Base-by-base conservation (phyloP, 1,139 yeast species). In the Nakaseomyces uthaithaninus region DNA sequence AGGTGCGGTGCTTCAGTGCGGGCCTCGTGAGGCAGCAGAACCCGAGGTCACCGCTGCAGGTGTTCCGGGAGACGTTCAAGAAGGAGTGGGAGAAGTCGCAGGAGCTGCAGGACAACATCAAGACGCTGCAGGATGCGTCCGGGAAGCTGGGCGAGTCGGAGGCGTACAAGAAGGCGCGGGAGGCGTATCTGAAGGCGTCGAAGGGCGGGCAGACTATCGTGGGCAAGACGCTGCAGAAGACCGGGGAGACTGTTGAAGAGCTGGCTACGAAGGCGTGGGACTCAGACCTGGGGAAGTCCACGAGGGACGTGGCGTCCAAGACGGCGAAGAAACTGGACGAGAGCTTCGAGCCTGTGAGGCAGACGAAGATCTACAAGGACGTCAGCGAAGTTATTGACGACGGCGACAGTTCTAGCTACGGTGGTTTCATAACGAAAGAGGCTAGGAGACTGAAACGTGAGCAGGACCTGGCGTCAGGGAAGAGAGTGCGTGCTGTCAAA, bases 251-350 rank as follows among this genome's bases (percentile, higher is more conserved):
- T 26, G 86, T 91, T 23, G 98, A 96, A 42, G 80, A 75, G 42
- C 94, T 79, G 35, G 98, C 96, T 3, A 72, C 75, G 36, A 80
- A 80, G 47, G 96, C 97, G 0, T 93, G 99, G 99, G 96, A 93
- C 47, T 86, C 96, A 2, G 87, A 91, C 25, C 84, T 91, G 37
- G 91, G 95, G 48, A 80, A 81, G 63, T 83, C 80, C 39, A 91
- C 95, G 14, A 75, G 98, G 59, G 72, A 77, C 33, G 86, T 87
- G 0, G 93, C 87, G 11, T 74, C 73, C 48, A 74, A 75, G 41
- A 78, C 96, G 9, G 95, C 94, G 2, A 86, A 84, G 42, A 79
- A 71, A 15, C 79, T 86, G 17, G 72, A 71, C 38, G 95, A 86
- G 59, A 81, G 80, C 55, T 81, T 91, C 43, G 96, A 89, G 55